A percentile compares a stretch with the other conserved stretches of the same genome.
These are phyloP conservation scores for Ophiosphaerella narmari DNA, from an alignment of 2,329 filamentous ascomycete species.

Conservation along the genomic window DNA sequence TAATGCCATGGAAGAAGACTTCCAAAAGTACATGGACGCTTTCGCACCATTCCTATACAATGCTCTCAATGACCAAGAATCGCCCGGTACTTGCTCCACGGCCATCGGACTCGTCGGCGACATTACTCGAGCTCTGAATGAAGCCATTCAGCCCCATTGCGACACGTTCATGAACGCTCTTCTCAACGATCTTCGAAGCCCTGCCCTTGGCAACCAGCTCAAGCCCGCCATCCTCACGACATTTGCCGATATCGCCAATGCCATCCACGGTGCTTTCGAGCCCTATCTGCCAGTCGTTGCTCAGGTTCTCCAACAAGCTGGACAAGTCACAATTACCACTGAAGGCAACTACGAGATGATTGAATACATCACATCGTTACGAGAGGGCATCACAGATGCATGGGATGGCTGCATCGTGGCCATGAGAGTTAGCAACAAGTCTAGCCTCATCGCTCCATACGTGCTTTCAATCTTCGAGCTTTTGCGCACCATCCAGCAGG, in stretches of 20 bases:
- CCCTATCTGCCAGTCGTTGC: slow-evolving; percentile 91
- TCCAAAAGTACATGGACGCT: slow-evolving; percentile 95
- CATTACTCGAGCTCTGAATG: slow-evolving; percentile 87
- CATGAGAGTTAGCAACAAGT: slow-evolving; percentile 82
- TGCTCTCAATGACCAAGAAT: slow-evolving; percentile 92
- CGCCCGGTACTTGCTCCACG: slow-evolving; percentile 92
- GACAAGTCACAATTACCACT: slow-evolving; percentile 74
- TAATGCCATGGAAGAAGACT: slow-evolving; percentile 88
- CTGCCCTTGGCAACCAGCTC: slow-evolving; percentile 89
- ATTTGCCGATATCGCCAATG: slow-evolving; percentile 95
- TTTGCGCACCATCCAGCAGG: slow-evolving; percentile 77
- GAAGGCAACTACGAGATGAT: slow-evolving; percentile 94
- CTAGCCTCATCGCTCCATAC: slow-evolving; percentile 73
- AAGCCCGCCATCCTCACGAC: slow-evolving; percentile 98
- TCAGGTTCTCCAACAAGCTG: slow-evolving; percentile 91
- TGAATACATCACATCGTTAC: slow-evolving; percentile 91
- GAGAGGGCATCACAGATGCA: slow-evolving; percentile 98
- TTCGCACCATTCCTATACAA: slow-evolving; percentile 93
- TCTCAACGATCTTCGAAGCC: slow-evolving; percentile 87
- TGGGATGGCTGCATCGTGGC: slow-evolving; percentile 97
- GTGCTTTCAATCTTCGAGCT: slow-evolving; percentile 86
- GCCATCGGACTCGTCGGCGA: slow-evolving; percentile 97
- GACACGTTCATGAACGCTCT: slow-evolving; percentile 98
- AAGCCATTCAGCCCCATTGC: slow-evolving; percentile 91
- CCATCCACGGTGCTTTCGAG: slow-evolving; percentile 90